These are phyloP conservation scores for Saccharum officinarum DNA, from an alignment of 176 grass and related monocot genomes.

Conservation along the genomic window DNA sequence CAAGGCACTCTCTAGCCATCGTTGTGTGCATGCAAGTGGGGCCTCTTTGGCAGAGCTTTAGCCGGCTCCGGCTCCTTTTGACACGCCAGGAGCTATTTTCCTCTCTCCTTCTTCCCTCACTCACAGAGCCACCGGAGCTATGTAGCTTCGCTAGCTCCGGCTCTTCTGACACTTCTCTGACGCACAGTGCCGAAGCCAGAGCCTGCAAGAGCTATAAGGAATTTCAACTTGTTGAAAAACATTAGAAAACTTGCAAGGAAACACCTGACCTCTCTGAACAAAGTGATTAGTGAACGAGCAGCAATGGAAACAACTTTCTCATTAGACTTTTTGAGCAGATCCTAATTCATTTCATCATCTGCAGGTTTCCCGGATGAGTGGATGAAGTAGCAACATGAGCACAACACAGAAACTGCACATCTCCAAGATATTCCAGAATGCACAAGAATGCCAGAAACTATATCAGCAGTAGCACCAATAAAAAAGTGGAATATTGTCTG, in stretches of 20 bases:
- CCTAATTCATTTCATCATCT: conserved; percentile 99
- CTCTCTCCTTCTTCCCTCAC: too few relatives aligned
- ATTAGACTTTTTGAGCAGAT: conserved; percentile 53
- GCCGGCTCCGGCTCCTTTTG: too few relatives aligned
- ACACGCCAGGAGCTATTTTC: too few relatives aligned
- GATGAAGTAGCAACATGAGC: not conserved
- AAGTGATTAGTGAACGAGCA: conserved; percentile 77
- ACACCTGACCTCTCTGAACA: not conserved
- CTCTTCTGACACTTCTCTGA: too few relatives aligned
- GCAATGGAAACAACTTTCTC: conserved; percentile 90
- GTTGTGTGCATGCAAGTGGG: too few relatives aligned
- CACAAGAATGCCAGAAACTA: not conserved
- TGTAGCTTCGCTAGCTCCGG: too few relatives aligned
- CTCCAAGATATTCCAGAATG: conserved; percentile 12
- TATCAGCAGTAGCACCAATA: not conserved
- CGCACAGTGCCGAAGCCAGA: too few relatives aligned
- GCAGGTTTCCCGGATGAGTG: conserved; percentile 23
- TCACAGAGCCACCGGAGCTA: too few relatives aligned
- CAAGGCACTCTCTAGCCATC: too few relatives aligned
- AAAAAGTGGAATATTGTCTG: too few relatives aligned
- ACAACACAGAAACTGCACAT: not conserved
- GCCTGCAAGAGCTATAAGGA: not conserved
- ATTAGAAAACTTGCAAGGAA: not conserved
- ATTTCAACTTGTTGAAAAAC: conserved; percentile 12
- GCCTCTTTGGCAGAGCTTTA: too few relatives aligned